These are phyloP conservation scores for Raddia distichophylla DNA, from an alignment of 176 grass and related monocot species.

Conservation along the genomic window DNA sequence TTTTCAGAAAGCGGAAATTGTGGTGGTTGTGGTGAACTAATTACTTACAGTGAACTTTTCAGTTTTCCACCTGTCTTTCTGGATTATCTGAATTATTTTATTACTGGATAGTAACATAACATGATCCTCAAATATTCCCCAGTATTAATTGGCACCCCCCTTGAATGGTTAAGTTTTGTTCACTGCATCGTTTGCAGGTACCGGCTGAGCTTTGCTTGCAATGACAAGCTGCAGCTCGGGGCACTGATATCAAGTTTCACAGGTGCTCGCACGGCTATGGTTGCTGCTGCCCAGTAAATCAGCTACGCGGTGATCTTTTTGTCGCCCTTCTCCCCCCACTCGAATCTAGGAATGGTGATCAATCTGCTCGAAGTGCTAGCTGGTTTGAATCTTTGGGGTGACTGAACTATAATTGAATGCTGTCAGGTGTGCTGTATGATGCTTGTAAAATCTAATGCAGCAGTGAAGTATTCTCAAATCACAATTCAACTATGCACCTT, in stretches of 20 bases:
- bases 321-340: neutral
- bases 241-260: slow-evolving; percentile 90
- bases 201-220: slow-evolving; percentile 79
- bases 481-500: neutral
- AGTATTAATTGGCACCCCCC: neutral
- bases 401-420: slow-evolving; percentile 14
- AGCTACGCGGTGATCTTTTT: neutral
- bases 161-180: neutral
- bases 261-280: slow-evolving; percentile 62
- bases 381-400: neutral
- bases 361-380: neutral
- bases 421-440: slow-evolving; percentile 1
- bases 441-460: slow-evolving; percentile 16
- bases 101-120: neutral
- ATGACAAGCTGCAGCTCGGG: slow-evolving; percentile 88
- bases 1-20: neutral
- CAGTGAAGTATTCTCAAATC: neutral
- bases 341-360: slow-evolving; percentile 9
- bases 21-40: neutral
- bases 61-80: neutral
- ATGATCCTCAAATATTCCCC: neutral
- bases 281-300: slow-evolving; percentile 63
- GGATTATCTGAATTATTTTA: neutral
- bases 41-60: neutral
- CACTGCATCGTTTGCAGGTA: slow-evolving; percentile 57